phyloP scores from a whole-genome alignment of 2,329 filamentous ascomycete species.

The Aschersonia sp. region DNA sequence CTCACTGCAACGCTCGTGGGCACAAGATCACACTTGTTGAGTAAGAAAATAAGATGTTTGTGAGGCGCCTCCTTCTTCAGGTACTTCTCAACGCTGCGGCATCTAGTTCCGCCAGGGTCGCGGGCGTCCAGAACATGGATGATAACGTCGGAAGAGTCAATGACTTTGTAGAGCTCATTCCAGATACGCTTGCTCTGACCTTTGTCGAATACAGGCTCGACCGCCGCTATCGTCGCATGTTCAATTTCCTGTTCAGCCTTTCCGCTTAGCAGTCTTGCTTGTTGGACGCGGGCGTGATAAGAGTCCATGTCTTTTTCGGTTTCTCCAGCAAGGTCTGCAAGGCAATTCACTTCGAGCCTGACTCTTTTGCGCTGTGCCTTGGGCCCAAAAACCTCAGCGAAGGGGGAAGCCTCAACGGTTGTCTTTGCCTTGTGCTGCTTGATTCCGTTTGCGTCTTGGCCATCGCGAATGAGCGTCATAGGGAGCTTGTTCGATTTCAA shows the following conservation, averaged over 20 bases:
- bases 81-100: constrained; percentile 69
- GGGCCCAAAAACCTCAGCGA: constrained; percentile 79
- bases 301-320: constrained; percentile 67
- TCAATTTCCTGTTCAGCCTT: constrained; percentile 42
- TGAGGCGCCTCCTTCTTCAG: constrained; percentile 86
- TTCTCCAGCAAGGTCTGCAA: constrained; percentile 69
- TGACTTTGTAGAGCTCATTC: constrained; percentile 94
- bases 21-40: constrained; percentile 57
- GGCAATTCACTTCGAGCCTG: constrained; percentile 70
- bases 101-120: constrained; percentile 81
- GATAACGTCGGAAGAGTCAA: constrained; percentile 89
- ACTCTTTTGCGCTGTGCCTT: constrained; percentile 89
- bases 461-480: constrained; percentile 83
- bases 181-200: constrained; percentile 92
- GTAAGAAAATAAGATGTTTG: constrained; percentile 58
- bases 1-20: constrained; percentile 91
- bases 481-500: constrained; percentile 95
- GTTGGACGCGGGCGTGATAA: constrained; percentile 69
- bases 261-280: constrained; percentile 63
- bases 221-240: constrained; percentile 42
- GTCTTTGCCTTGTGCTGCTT: constrained; percentile 94
- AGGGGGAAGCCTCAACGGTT: constrained; percentile 75
- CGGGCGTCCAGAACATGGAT: constrained; percentile 88
- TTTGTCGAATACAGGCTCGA: constrained; percentile 83
- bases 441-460: constrained; percentile 61